These are phyloP conservation scores for Suillus alpinus DNA, from an alignment of 768 basidiomycete species.

Conservation along the genomic window DNA sequence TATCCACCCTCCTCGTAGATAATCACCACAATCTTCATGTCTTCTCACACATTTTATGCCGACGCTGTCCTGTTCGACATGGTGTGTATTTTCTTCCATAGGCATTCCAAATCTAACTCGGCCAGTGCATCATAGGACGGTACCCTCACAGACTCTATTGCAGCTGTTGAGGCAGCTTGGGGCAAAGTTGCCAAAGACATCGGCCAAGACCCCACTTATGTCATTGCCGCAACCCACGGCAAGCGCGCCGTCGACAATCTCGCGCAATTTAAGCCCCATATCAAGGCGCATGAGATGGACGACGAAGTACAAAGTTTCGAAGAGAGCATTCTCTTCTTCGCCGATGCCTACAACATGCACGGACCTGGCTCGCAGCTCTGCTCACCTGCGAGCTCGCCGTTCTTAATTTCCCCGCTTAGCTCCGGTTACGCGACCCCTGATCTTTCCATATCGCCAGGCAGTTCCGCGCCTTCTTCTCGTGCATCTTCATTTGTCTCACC, in stretches of 20 bases:
- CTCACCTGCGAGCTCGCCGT: constrained; percentile 18
- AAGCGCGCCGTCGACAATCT: constrained; percentile 78
- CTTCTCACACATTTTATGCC: constrained; percentile 38
- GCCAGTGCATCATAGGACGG: constrained; percentile 47
- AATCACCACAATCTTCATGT: constrained; percentile 15
- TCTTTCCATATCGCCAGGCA: constrained; percentile 31
- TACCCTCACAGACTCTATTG: constrained; percentile 71
- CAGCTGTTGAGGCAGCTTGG: constrained; percentile 76
- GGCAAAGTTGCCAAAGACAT: constrained; percentile 68
- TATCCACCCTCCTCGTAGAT: background rate
- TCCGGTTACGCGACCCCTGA: constrained; percentile 43
- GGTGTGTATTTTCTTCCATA: constrained; percentile 36
- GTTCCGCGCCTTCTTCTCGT: constrained; percentile 43
- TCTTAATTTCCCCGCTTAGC: constrained; percentile 18
- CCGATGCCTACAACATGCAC: constrained; percentile 52
- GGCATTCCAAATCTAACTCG: constrained; percentile 23
- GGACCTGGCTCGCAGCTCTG: constrained; percentile 35
- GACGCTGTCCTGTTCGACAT: constrained; percentile 70
- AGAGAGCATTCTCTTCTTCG: constrained; percentile 61
- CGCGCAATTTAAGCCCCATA: constrained; percentile 54
- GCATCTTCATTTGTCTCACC: constrained; percentile 37
- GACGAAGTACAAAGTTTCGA: constrained; percentile 60
- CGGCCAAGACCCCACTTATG: constrained; percentile 61
- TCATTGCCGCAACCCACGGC: constrained; percentile 76
- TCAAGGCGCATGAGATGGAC: constrained; percentile 55